Percentiles rank a stretch among this genome's conserved stretches.
Evolutionary conservation across 2,329 filamentous ascomycete genomes (phyloP).

Genomic region (Colletotrichum siamense): DNA sequence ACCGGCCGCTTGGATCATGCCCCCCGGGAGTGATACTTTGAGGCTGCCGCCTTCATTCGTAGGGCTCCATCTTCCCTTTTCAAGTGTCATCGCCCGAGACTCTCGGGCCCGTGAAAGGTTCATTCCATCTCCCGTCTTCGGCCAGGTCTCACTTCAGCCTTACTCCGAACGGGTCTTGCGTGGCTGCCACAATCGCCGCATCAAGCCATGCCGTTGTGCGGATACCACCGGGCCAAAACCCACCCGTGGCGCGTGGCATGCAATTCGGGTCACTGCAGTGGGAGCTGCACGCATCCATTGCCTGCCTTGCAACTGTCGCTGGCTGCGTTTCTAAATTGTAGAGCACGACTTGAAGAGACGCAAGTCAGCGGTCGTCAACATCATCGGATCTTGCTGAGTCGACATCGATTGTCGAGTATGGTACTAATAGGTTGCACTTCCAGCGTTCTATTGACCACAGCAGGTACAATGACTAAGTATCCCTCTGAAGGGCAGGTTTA

Average conservation of each 20-base stretch:
- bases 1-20: background rate
- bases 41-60: background rate
- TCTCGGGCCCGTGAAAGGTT: background rate
- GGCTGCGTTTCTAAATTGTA: no score
- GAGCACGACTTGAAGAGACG: no score
- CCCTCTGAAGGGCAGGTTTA: no score
- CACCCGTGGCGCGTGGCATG: background rate
- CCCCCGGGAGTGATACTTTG: background rate
- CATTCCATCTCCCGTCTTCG: background rate
- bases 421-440: no score
- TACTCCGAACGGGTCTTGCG: background rate
- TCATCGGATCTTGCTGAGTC: no score
- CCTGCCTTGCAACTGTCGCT: no score
- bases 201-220: background rate
- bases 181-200: slow-evolving; percentile 3
- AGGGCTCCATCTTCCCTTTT: background rate
- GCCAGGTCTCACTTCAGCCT: slow-evolving; percentile 9
- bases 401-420: no score
- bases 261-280: background rate
- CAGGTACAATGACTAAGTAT: no score
- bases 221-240: background rate
- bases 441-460: no score
- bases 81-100: background rate
- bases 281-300: no score
- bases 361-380: no score